These are phyloP conservation scores for Passiflora organensis DNA, from an alignment of 345 rosid species.

Conservation along the genomic window DNA sequence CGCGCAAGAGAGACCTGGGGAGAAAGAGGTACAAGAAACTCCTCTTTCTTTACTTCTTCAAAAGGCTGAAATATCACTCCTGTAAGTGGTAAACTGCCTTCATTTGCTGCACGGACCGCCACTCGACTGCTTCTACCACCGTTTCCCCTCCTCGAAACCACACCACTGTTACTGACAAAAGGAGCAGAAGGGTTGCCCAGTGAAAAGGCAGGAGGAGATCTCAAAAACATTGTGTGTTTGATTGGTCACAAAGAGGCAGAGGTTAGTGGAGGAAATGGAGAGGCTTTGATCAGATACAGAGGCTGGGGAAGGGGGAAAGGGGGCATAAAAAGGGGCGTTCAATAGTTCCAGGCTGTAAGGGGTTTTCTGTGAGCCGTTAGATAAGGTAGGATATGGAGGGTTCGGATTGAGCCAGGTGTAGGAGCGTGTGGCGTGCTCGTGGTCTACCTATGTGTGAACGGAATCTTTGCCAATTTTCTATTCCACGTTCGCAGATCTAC, in stretches of 20 bases:
- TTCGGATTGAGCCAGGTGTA: conserved; percentile 15
- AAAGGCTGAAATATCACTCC: conserved; percentile 71
- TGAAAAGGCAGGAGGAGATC: conserved; percentile 15
- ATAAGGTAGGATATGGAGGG: conserved; percentile 21
- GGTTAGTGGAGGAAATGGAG: conserved; percentile 2
- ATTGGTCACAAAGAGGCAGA: not conserved
- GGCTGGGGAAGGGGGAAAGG: not conserved
- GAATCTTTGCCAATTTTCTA: not conserved
- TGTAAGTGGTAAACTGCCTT: conserved; percentile 29
- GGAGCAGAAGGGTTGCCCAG: conserved; percentile 13
- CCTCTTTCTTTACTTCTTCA: conserved; percentile 70
- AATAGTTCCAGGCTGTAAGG: conserved; percentile 24
- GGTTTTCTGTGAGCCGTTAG: conserved; percentile 33
- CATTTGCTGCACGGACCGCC: conserved; percentile 32
- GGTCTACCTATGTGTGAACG: conserved; percentile 25
- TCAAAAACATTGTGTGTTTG: conserved; percentile 17
- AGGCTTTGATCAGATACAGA: not conserved
- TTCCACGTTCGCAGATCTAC: not conserved
- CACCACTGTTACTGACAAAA: conserved; percentile 15
- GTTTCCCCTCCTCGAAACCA: conserved; percentile 5
- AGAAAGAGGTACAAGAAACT: conserved; percentile 42
- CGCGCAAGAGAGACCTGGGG: conserved; percentile 61
- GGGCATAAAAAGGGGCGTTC: conserved; percentile 6
- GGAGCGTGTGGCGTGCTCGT: conserved; percentile 77
- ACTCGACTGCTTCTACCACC: conserved; percentile 4